Percentiles rank a stretch among this genome's conserved stretches.
Conservation (phyloP, 2,329 filamentous ascomycete species). For the Kalaharituber pfeilii region DNA sequence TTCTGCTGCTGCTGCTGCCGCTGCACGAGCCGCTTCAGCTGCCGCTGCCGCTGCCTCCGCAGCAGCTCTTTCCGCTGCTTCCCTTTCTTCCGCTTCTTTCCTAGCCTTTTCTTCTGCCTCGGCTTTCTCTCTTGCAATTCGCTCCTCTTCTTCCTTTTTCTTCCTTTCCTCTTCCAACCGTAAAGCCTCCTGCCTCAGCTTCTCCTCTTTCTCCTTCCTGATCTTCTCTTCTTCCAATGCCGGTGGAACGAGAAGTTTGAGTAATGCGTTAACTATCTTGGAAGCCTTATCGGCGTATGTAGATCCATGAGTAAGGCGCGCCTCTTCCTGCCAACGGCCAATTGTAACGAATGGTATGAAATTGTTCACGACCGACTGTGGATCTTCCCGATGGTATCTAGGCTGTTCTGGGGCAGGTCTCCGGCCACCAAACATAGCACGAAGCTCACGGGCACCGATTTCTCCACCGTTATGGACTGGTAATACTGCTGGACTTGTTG, state of each 20-base stretch:
- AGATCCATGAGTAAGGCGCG: slow-evolving; percentile 63
- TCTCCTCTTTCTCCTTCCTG: slow-evolving; percentile 41
- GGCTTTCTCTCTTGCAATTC: slow-evolving; percentile 46
- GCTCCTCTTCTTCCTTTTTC: slow-evolving; percentile 54
- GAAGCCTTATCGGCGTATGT: slow-evolving; percentile 50
- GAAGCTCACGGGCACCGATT: slow-evolving; percentile 37
- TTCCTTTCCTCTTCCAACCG: slow-evolving; percentile 50
- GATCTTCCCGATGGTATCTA: slow-evolving; percentile 30
- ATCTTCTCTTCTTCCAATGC: slow-evolving; percentile 68
- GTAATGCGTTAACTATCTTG: slow-evolving; percentile 49
- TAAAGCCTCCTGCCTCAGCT: slow-evolving; percentile 38
- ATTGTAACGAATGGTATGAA: slow-evolving; percentile 57
- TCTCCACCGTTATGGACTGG: slow-evolving; percentile 22
- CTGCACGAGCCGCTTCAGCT: slow-evolving; percentile 32
- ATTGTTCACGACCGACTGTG: slow-evolving; percentile 40
- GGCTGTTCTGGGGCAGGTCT: slow-evolving; percentile 21
- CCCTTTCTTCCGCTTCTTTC: slow-evolving; percentile 41
- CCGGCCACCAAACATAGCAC: slow-evolving; percentile 27
- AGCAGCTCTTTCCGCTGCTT: slow-evolving; percentile 39
- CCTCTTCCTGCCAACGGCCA: slow-evolving; percentile 75
- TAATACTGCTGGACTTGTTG: background rate
- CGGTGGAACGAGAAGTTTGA: slow-evolving; percentile 59
- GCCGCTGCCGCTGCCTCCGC: slow-evolving; percentile 35
- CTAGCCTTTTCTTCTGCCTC: slow-evolving; percentile 54
- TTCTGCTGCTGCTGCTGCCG: slow-evolving; percentile 29